Evolutionary conservation across 2,329 filamentous ascomycete species (phyloP).

Genomic region (Chrysoporthe austroafricana): DNA sequence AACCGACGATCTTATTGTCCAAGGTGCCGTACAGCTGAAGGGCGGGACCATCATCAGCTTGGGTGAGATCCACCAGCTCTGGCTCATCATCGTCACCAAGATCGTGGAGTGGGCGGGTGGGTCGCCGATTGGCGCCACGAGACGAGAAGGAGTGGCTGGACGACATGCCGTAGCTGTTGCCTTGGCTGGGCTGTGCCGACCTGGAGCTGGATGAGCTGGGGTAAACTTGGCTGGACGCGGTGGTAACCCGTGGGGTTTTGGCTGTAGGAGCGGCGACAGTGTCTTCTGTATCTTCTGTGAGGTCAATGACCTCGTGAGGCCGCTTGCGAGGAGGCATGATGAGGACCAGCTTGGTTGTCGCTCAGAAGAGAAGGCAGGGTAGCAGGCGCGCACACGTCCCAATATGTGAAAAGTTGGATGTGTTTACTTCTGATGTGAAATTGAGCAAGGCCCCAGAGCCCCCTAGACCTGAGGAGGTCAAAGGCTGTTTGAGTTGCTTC

Average conservation of each 20-base stretch:
- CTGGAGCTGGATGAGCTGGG: background rate
- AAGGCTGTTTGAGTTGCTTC: no score
- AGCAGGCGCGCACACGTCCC: background rate
- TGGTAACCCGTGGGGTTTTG: constrained; percentile 31
- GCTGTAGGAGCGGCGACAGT: constrained; percentile 29
- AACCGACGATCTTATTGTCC: constrained; percentile 62
- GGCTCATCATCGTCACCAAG: constrained; percentile 40
- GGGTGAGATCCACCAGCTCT: constrained; percentile 48
- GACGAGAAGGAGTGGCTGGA: background rate
- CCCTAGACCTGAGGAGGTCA: background rate
- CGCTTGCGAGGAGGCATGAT: constrained; percentile 41
- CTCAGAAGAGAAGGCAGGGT: background rate
- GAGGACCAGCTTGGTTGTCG: background rate
- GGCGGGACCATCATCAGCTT: constrained; percentile 45
- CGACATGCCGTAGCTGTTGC: constrained; percentile 1
- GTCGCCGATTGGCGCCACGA: constrained; percentile 1
- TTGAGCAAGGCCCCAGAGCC: background rate
- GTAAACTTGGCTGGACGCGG: constrained; percentile 28
- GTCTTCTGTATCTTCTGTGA: constrained; percentile 47
- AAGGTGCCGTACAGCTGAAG: constrained; percentile 54
- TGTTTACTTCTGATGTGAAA: background rate
- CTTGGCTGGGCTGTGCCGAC: constrained; percentile 10
- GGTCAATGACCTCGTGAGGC: constrained; percentile 43
- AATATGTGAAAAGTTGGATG: background rate
- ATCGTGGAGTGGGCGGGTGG: constrained; percentile 6